Evolutionary conservation across 2,329 filamentous ascomycete genomes (phyloP).

Genomic region (Aspergillus arachidicola): DNA sequence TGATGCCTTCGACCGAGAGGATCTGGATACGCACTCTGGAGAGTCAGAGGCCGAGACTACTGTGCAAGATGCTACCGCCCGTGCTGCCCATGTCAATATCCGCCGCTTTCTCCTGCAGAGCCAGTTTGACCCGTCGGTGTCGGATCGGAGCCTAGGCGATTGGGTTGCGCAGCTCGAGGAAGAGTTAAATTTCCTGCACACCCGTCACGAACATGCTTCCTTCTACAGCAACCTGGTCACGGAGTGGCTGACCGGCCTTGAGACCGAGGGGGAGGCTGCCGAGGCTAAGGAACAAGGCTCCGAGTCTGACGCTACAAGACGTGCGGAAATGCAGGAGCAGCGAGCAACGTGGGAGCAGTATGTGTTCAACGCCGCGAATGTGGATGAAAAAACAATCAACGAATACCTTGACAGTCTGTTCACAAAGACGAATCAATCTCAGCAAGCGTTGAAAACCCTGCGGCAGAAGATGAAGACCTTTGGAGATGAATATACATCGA

Average conservation of each 20-base stretch:
- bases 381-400: conserved; percentile 50
- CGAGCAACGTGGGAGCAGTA: conserved; percentile 58
- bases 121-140: conserved; percentile 56
- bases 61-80: conserved; percentile 25
- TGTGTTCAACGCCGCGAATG: conserved; percentile 54
- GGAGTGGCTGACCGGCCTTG: conserved; percentile 53
- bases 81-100: conserved; percentile 46
- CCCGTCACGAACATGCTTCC: conserved; percentile 58
- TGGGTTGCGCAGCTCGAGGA: conserved; percentile 53
- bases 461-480: conserved; percentile 44
- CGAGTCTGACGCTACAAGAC: conserved; percentile 53
- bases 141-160: conserved; percentile 46
- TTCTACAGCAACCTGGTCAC: conserved; percentile 60
- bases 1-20: conserved; percentile 39
- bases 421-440: conserved; percentile 40
- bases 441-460: conserved; percentile 48
- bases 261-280: conserved; percentile 23
- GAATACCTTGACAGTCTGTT: conserved; percentile 58
- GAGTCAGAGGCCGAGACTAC: conserved; percentile 2
- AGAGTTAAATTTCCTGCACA: conserved; percentile 53
- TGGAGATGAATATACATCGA: conserved; percentile 31
- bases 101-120: conserved; percentile 57
- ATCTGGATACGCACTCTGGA: conserved; percentile 26
- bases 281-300: conserved; percentile 32
- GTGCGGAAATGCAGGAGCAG: conserved; percentile 57